Base-by-base conservation (phyloP, 208 protist species). In the Trypanosoma cruzi region DNA sequence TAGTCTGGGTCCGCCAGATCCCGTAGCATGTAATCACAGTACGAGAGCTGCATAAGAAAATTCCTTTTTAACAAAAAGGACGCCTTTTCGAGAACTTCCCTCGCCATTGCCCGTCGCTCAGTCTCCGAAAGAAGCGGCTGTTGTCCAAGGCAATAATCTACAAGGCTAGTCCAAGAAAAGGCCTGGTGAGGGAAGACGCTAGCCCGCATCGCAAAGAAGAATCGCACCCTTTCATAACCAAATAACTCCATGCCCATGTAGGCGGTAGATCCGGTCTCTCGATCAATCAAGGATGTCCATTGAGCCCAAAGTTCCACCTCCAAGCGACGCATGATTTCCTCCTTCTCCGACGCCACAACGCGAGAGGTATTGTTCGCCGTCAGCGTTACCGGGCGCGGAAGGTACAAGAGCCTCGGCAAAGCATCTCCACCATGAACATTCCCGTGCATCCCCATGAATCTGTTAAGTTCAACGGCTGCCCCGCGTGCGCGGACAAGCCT, bases 151-250 rank as follows among this genome's bases (percentile, higher is more conserved):
- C 66, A 80, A 49, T 64, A 75, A 29, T 75, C 75, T 18, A 40
- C 58, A 40, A 67, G 66, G 57, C 50, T 71, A 57, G 61, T 71
- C 75, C 79, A 75, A n/a, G 75, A 81, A 40, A 82, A 71, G 4
- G 71, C 11, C 32, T 90, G 80, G n/a, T 91, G 85, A 7, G 82
- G 74, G 44, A 94, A 91, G 58, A 78, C 81, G 55, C 77, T 82
- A 10, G 77, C 75, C 20, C 80, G 75, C 85, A 91, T 90, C 3
- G 65, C 60, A 44, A 87, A 53, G 68, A 89, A 87, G 64, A 73
- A 73, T 7, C 83, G 79, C 14, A 81, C 68, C 4, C 84, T 78
- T 57, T 75, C 64, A 72, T 88, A 88, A 28, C 88, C 79, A 58
- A 82, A 75, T 24, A 80, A 53, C 20, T 88, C 85, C 1, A 81